Percentiles rank a stretch among this genome's conserved stretches.
phyloP scores from a whole-genome alignment of 2,329 filamentous ascomycete species.

The Scedosporium dehoogii region DNA sequence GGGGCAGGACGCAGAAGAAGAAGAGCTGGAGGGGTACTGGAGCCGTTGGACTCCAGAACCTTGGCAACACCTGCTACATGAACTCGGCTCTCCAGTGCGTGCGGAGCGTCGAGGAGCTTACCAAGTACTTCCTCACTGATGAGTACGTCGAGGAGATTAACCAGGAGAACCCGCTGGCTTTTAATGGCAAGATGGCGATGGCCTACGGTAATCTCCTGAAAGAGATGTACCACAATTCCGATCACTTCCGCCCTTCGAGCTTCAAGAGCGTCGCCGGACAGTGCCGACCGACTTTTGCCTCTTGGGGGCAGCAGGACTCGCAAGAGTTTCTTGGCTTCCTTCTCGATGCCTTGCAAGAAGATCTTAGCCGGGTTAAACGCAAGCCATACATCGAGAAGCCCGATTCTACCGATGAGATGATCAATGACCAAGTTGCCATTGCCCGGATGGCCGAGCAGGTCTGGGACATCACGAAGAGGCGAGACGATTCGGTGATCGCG shows the following conservation, averaged over 20 bases:
- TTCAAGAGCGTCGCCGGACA: constrained; percentile 45
- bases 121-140: constrained; percentile 75
- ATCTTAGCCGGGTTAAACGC: constrained; percentile 84
- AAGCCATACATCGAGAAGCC: constrained; percentile 98
- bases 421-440: constrained; percentile 71
- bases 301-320: constrained; percentile 93
- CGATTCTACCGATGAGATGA: constrained; percentile 94
- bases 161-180: constrained; percentile 71
- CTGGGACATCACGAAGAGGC: constrained; percentile 82
- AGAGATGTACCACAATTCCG: constrained; percentile 64
- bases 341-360: constrained; percentile 88
- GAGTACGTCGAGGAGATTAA: constrained; percentile 77
- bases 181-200: constrained; percentile 77
- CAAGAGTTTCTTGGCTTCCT: constrained; percentile 95
- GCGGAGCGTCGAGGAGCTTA: constrained; percentile 84
- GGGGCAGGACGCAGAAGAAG: constrained; percentile 61
- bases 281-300: constrained; percentile 78
- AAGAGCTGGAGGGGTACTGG: constrained; percentile 63
- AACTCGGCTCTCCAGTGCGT: constrained; percentile 95
- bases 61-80: constrained; percentile 99
- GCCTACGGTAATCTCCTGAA: constrained; percentile 68
- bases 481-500: constrained; percentile 90
- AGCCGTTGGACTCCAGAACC: constrained; percentile 73
- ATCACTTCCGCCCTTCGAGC: constrained; percentile 59
- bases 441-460: constrained; percentile 77